Evolutionary conservation across 2,329 filamentous ascomycete genomes (phyloP), one percentile per base, ranked within the genome.

Genomic region (Chaetomiaceae sp.): DNA sequence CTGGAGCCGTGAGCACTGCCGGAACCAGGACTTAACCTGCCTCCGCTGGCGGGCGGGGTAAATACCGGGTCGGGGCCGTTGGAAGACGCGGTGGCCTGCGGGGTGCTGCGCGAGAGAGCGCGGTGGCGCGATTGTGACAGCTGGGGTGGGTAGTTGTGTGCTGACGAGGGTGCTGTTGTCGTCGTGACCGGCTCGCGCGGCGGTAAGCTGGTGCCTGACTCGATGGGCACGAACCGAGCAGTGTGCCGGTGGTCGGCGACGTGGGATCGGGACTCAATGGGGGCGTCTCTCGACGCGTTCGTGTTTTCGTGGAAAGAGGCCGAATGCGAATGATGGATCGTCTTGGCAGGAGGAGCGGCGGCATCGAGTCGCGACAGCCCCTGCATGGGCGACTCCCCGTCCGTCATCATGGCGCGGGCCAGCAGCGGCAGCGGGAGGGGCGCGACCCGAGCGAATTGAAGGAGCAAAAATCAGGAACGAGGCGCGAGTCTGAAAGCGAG

Each of bases 1-100:
- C 75, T 75, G n/a, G 70, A 70, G 30, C 60, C 64, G 40, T 68
- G 67, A 38, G 59, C 63, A 53, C 63, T 70, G 17, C 54, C 57
- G 54, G 66, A 57, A 49, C 62, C 60, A 52, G 66, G 58, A 55
- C 71, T 66, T 55, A 65, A 51, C 51, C 64, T 64, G 42, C 66
- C 68, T 50, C 70, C 68, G 60, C 67, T 71, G 24, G 60, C 63
- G 33, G 68, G 63, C 42, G 69, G 69, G 34, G 68, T 71, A 54
- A 71, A 71, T 48, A 71, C 63, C 54, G 60, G 63, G 54, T 70
- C 67, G 38, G 62, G 61, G 47, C 69, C 65, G 39, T 64, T 67
- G 17, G 65, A 65, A 17, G 58, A 55, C 45, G 42, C 66, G 12
- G 71, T 73, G 27, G 65, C 67, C 58, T 74, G 70, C 5, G 69